A percentile compares a stretch with the other conserved stretches of the same genome.
These are phyloP conservation scores for Coemansia sp. DNA, from an alignment of 192 early-diverging fungal species.

Conservation along the genomic window DNA sequence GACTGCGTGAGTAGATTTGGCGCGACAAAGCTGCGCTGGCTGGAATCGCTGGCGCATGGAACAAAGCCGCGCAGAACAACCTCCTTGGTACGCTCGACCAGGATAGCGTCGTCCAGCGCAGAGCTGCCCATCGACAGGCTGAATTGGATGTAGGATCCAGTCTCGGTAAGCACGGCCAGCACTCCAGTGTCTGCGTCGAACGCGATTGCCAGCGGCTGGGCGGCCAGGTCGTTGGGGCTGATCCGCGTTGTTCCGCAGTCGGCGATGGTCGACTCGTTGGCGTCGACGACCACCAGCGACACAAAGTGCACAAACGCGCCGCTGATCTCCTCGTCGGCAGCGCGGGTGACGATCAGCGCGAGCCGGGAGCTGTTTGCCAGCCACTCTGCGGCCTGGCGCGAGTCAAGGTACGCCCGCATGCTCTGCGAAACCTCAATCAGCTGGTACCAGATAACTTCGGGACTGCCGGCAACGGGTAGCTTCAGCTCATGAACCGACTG, in stretches of 20 bases:
- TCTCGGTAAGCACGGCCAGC: conserved; percentile 33
- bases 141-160: conserved; percentile 40
- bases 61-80: conserved; percentile 49
- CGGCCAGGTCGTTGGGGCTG: conserved; percentile 24
- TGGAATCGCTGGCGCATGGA: conserved; percentile 18
- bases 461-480: conserved; percentile 14
- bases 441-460: conserved; percentile 43
- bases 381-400: conserved; percentile 51
- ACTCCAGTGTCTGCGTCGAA: conserved; percentile 48
- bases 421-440: conserved; percentile 42
- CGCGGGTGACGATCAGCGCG: conserved; percentile 22
- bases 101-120: conserved; percentile 45
- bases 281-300: conserved; percentile 35
- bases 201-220: conserved; percentile 43
- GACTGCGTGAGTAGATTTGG: conserved; percentile 34
- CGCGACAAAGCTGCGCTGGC: conserved; percentile 8
- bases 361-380: conserved; percentile 31
- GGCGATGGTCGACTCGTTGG: conserved; percentile 19
- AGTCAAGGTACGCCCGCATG: conserved; percentile 54
- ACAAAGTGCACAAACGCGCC: conserved; percentile 21
- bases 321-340: conserved; percentile 11
- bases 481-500: conserved; percentile 8
- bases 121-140: conserved; percentile 33
- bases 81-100: conserved; percentile 34
- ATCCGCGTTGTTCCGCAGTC: conserved; percentile 49